These are phyloP conservation scores for Hura crepitans DNA, from an alignment of 441 rosid species.

Conservation along the genomic window DNA sequence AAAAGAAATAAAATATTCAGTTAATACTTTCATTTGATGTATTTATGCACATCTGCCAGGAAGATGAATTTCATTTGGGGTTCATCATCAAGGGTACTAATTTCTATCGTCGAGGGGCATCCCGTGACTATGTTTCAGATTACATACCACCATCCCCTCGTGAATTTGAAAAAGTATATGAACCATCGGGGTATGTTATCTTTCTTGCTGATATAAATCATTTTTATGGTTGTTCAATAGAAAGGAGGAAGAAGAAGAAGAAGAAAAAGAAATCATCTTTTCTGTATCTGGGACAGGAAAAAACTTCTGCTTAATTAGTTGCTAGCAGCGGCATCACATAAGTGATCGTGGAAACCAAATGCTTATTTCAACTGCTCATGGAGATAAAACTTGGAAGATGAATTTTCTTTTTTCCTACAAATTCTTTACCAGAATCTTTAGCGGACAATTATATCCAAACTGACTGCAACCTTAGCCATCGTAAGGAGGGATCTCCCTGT, in stretches of 20 bases:
- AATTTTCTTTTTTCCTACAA: not conserved
- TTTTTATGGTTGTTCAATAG: not conserved
- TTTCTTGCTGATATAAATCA: not conserved
- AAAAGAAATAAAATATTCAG: not conserved
- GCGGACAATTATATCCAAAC: not conserved
- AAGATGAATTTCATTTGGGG: constrained; percentile 63
- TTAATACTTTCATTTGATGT: constrained; percentile 7
- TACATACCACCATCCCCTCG: constrained; percentile 59
- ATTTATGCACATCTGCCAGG: constrained; percentile 42
- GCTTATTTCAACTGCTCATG: not conserved
- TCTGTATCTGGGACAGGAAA: not conserved
- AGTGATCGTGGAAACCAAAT: not conserved
- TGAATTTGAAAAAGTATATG: constrained; percentile 47
- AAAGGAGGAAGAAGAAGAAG: too few relatives aligned
- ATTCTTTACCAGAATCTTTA: not conserved
- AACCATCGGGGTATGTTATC: constrained; percentile 44
- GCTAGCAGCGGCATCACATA: not conserved
- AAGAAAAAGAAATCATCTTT: too few relatives aligned
- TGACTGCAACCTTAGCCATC: not conserved
- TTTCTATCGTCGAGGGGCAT: constrained; percentile 66
- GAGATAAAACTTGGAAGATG: constrained; percentile 3
- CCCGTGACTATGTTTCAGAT: constrained; percentile 51
- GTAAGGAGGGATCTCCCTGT: not conserved
- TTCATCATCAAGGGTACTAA: constrained; percentile 55
- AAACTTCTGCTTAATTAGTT: not conserved